A percentile compares a stretch with the other conserved stretches of the same genome.
phyloP scores from a whole-genome alignment of 257 asterid genomes.

The Nicotiana undulata region DNA sequence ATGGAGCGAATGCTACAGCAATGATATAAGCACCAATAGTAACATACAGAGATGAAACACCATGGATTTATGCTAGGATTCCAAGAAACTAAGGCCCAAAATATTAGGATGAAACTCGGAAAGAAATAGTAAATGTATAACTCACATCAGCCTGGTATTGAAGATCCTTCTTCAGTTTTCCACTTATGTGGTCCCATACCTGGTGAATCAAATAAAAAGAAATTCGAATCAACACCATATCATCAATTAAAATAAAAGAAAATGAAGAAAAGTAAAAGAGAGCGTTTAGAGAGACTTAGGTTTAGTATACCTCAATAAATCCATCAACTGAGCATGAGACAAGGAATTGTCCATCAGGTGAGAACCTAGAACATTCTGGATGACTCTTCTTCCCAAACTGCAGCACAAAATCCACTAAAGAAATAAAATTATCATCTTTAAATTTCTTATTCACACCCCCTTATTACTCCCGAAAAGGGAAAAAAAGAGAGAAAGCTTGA shows the following conservation, averaged over 20 bases:
- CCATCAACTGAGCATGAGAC: slow-evolving; percentile 97
- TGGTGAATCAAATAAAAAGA: slow-evolving; percentile 12
- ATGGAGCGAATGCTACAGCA: neutral
- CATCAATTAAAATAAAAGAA: slow-evolving; percentile 3
- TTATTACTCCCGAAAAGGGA: neutral
- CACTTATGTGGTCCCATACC: slow-evolving; percentile 98
- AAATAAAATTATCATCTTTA: neutral
- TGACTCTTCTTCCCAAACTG: slow-evolving; percentile 96
- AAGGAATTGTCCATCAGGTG: slow-evolving; percentile 99
- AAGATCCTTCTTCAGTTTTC: slow-evolving; percentile 95
- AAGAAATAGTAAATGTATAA: slow-evolving; percentile 1
- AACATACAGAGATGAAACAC: neutral
- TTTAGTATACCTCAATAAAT: slow-evolving; percentile 64
- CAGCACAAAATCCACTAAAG: slow-evolving; percentile 20
- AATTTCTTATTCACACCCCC: neutral
- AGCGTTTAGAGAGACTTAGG: neutral
- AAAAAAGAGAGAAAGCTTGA: neutral
- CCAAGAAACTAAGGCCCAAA: neutral
- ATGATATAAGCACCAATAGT: neutral
- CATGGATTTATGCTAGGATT: neutral
- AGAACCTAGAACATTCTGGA: slow-evolving; percentile 83
- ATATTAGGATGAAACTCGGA: neutral
- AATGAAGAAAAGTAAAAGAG: slow-evolving; percentile 4
- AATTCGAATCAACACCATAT: slow-evolving; percentile 23
- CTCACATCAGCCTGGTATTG: slow-evolving; percentile 98